Conservation (phyloP, 148 eudicot species). For the Rhododendron williamsianum region DNA sequence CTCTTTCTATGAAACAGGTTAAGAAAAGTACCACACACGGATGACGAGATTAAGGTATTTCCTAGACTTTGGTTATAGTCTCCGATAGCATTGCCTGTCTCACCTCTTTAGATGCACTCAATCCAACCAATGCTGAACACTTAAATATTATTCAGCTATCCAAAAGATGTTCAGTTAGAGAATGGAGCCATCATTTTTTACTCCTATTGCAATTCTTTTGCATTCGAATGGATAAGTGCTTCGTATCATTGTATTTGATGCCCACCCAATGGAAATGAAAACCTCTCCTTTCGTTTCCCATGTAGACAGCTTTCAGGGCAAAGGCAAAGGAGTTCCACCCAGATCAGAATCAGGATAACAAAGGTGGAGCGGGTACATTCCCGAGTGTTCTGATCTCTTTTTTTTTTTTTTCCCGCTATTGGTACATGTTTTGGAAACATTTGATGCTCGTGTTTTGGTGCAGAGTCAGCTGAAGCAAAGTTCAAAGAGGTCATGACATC, state of each 20-base stretch:
- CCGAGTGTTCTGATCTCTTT: not conserved
- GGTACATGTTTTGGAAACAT: not conserved
- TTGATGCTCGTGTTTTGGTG: slow-evolving; percentile 23
- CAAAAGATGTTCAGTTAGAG: not conserved
- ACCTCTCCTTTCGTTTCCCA: not conserved
- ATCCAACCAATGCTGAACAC: not conserved
- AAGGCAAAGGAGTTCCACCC: slow-evolving; percentile 95
- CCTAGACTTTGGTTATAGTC: not conserved
- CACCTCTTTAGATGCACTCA: not conserved
- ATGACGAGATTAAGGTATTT: slow-evolving; percentile 87
- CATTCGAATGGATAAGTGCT: not conserved
- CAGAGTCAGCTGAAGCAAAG: slow-evolving; percentile 90
- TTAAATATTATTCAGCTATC: not conserved
- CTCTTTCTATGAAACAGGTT: slow-evolving; percentile 39
- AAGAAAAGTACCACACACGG: slow-evolving; percentile 73
- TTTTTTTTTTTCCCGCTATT: not conserved
- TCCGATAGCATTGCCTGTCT: not conserved
- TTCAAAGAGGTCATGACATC: slow-evolving; percentile 88
- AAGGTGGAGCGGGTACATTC: slow-evolving; percentile 40
- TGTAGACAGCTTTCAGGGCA: slow-evolving; percentile 87
- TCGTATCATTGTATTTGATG: not conserved
- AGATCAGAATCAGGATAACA: slow-evolving; percentile 87
- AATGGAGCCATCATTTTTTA: not conserved
- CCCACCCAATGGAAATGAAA: not conserved
- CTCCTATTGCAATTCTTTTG: not conserved